These are phyloP conservation scores for Colletotrichum graminicola DNA, from an alignment of 2,329 filamentous ascomycete species.

Conservation along the genomic window DNA sequence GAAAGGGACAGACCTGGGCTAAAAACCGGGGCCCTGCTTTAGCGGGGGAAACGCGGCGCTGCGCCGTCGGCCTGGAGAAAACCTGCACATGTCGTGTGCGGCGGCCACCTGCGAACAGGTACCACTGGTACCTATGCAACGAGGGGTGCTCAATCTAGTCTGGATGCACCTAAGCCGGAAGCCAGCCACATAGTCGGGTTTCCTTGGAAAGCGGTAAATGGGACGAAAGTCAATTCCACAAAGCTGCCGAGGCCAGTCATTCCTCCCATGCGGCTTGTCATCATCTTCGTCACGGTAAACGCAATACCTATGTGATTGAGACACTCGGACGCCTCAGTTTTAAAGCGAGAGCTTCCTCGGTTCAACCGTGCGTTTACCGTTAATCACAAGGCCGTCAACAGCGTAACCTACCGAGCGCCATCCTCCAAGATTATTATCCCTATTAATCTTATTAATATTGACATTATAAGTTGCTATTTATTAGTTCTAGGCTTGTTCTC, in stretches of 20 bases:
- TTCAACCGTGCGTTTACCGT: too few relatives aligned
- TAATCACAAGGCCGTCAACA: too few relatives aligned
- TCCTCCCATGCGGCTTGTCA: constrained; percentile 13
- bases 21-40: not conserved
- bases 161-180: not conserved
- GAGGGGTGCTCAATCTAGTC: not conserved
- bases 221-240: constrained; percentile 35
- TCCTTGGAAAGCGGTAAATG: not conserved
- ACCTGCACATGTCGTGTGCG: constrained; percentile 2
- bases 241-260: not conserved
- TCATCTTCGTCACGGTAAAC: not conserved
- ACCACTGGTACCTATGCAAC: too few relatives aligned
- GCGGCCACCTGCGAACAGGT: too few relatives aligned
- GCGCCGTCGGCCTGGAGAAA: not conserved
- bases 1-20: not conserved
- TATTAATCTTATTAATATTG: too few relatives aligned
- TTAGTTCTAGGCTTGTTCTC: too few relatives aligned
- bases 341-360: too few relatives aligned
- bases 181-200: not conserved
- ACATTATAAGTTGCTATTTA: too few relatives aligned
- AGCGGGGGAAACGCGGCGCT: constrained; percentile 9
- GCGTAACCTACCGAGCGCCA: too few relatives aligned
- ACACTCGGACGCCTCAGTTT: not conserved
- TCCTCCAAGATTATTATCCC: too few relatives aligned
- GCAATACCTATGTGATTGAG: not conserved